These are phyloP conservation scores for Solanum virginianum DNA, from an alignment of 257 asterid species.

Conservation along the genomic window DNA sequence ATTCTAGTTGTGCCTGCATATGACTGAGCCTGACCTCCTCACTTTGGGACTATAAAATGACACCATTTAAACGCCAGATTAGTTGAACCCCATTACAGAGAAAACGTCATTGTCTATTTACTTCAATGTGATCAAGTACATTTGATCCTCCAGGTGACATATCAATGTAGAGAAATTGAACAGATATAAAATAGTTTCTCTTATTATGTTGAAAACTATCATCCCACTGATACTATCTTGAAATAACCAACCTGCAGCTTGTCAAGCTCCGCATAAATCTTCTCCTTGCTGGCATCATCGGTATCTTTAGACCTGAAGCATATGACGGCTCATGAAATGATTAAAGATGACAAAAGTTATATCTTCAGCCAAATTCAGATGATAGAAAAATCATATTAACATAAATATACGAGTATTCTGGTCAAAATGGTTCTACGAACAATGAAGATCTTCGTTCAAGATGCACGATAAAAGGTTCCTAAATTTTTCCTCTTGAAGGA, in stretches of 20 bases:
- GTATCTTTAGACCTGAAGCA: slow-evolving; percentile 49
- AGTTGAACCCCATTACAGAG: neutral
- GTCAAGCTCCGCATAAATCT: slow-evolving; percentile 36
- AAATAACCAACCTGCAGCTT: slow-evolving; percentile 51
- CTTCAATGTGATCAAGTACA: neutral
- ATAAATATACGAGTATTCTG: neutral
- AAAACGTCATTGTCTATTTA: too few relatives aligned
- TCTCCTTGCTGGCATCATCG: slow-evolving; percentile 23
- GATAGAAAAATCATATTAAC: neutral
- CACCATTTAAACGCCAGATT: neutral
- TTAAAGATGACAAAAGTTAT: neutral
- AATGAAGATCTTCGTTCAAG: neutral
- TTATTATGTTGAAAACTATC: neutral
- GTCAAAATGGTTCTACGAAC: neutral
- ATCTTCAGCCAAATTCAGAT: neutral
- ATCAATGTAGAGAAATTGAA: neutral
- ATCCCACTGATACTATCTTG: neutral
- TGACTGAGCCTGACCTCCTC: slow-evolving; percentile 58
- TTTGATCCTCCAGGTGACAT: neutral
- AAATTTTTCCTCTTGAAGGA: neutral
- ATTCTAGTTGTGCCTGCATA: slow-evolving; percentile 65
- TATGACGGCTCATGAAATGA: neutral
- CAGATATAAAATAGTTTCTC: neutral
- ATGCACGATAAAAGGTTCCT: neutral
- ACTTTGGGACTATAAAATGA: slow-evolving; percentile 34